Evolutionary conservation across 331 rosid species (phyloP).

Genomic region (Malus hybrid): DNA sequence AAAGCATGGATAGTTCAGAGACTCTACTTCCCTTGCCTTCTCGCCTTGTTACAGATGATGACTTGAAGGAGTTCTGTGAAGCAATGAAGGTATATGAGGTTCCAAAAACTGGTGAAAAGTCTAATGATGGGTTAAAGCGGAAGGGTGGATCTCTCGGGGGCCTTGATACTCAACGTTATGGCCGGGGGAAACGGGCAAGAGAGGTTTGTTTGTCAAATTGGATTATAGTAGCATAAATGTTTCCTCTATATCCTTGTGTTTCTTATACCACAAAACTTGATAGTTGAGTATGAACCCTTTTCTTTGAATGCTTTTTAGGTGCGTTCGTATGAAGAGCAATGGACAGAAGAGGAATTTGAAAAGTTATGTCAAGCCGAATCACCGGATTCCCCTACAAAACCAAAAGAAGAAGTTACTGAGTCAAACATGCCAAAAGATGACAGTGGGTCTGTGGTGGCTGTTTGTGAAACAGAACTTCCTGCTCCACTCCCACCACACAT

Average conservation of each 20-base stretch:
- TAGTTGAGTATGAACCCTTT: neutral
- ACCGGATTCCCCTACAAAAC: constrained; percentile 60
- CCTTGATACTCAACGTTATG: constrained; percentile 81
- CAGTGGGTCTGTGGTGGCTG: constrained; percentile 32
- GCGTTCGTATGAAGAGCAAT: constrained; percentile 97
- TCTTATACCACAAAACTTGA: neutral
- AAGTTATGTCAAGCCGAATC: constrained; percentile 84
- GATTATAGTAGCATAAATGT: constrained; percentile 7
- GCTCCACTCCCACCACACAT: constrained; percentile 30
- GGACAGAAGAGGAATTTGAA: constrained; percentile 99
- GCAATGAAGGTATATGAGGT: constrained; percentile 77
- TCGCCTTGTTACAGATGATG: constrained; percentile 90
- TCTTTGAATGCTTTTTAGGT: constrained; percentile 39
- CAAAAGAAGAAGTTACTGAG: constrained; percentile 41
- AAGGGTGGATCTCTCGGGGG: constrained; percentile 65
- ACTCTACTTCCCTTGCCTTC: constrained; percentile 52
- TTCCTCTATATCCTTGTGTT: neutral
- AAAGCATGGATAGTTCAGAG: constrained; percentile 41
- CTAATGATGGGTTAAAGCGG: constrained; percentile 63
- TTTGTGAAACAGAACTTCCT: constrained; percentile 33
- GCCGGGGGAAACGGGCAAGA: constrained; percentile 97
- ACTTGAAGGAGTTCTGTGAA: constrained; percentile 76
- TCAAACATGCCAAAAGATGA: constrained; percentile 27
- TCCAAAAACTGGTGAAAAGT: constrained; percentile 46
- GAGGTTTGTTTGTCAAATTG: constrained; percentile 57